Base-by-base conservation (phyloP, 2,329 filamentous ascomycete genomes). In the Apiospora hydei region DNA sequence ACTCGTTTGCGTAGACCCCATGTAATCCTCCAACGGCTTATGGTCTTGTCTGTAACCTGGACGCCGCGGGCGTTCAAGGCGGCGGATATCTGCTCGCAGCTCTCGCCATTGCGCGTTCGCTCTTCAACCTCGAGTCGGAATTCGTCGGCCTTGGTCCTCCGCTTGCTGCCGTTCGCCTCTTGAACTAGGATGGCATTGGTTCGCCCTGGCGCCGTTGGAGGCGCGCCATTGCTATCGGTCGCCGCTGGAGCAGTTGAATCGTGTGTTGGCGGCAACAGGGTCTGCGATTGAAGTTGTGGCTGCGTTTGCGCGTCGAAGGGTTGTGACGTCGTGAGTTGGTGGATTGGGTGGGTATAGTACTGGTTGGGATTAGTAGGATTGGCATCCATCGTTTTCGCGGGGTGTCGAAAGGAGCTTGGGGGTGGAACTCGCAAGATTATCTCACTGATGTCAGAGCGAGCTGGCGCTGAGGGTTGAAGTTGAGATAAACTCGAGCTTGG, bases 1-100 rank as follows among this genome's bases (percentile, higher is more conserved):
- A 75, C 75, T 47, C 75, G 67, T 64, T 76, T 75, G 41, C 74
- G 69, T 64, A 75, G 72, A 4, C 75, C 73, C 75, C 74, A 76
- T 46, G 70, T 70, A 46, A 76, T 72, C 10, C 75, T 69, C 70
- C 72, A 71, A 44, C 75, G 74, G n/a, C 74, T 72, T 30, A 76
- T 70, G 43, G 73, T 73, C 66, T 74, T 74, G 66, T 72, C 72
- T n/a, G 73, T 75, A 1, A 74, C 73, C 69, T 74, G 72, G 18
- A 74, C 71, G n/a, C 75, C 75, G 61, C 72, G 69, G 11, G 67
- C 69, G 24, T 70, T 72, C 69, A 76, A 16, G 34, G 74, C 75
- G 13, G 71, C 70, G 24, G 74, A 71, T 30, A 76, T 76, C 61
- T 75, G 71, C 44, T 75, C 73, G 69, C 75, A 76, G 43, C 74